Conservation (phyloP, 2,329 filamentous ascomycete species). For the Colletotrichum neosansevieriae region DNA sequence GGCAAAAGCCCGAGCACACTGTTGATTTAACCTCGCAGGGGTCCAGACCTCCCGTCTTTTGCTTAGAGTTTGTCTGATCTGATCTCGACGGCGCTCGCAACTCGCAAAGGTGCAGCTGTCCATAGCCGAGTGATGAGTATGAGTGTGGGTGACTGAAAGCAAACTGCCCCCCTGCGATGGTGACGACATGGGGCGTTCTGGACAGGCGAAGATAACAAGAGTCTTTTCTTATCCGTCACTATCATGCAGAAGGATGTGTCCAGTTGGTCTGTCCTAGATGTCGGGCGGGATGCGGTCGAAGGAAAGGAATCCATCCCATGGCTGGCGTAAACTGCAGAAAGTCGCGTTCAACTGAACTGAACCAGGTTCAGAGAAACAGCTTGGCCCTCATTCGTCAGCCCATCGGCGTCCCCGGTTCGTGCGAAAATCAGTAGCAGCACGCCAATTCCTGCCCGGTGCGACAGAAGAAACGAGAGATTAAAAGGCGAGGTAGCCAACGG, state of each 20-base stretch:
- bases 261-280: neutral
- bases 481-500: slow-evolving; percentile 2
- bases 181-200: slow-evolving; percentile 2
- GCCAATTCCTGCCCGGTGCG: neutral
- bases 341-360: slow-evolving; percentile 6
- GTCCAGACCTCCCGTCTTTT: neutral
- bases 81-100: neutral
- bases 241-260: neutral
- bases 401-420: slow-evolving; percentile 21
- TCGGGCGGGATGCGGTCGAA: neutral
- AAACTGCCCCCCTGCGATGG: neutral
- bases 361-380: neutral
- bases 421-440: neutral
- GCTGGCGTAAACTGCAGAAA: neutral
- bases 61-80: neutral
- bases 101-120: neutral
- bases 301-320: slow-evolving; percentile 14
- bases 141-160: neutral
- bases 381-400: slow-evolving; percentile 8
- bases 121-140: too few relatives aligned
- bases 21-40: neutral
- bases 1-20: slow-evolving; percentile 1
- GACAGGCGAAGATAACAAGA: neutral
- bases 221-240: too few relatives aligned
- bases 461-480: slow-evolving; percentile 1